Evolutionary conservation across 2,329 filamentous ascomycete genomes (phyloP).

Genomic region (Botryotinia globosa): DNA sequence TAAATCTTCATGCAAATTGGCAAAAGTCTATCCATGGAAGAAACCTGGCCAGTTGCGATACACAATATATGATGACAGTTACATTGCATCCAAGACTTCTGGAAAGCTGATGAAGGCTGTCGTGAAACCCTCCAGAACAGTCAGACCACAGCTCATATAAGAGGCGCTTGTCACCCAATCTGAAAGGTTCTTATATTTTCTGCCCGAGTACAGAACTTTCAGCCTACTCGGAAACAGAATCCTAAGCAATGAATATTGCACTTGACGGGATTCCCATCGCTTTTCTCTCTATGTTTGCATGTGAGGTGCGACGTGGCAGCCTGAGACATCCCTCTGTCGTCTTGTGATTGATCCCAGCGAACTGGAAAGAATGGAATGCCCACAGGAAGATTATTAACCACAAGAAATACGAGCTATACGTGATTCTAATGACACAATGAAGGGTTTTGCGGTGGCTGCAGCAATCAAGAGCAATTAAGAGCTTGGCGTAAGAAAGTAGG

Average conservation of each 20-base stretch:
- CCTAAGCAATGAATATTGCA: neutral
- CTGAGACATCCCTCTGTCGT: neutral
- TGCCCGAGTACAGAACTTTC: neutral
- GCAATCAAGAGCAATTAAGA: neutral
- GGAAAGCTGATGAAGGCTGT: constrained; percentile 11
- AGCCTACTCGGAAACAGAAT: neutral
- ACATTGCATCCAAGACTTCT: constrained; percentile 8
- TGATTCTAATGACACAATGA: neutral
- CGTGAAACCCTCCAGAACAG: neutral
- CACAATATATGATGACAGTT: neutral
- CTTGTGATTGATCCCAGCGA: neutral
- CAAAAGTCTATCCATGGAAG: neutral
- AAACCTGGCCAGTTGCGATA: neutral
- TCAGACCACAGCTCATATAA: neutral
- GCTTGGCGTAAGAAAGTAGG: neutral
- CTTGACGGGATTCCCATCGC: no score
- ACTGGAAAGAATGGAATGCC: neutral
- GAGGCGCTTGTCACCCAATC: neutral
- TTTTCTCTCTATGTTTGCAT: neutral
- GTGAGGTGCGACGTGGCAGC: neutral
- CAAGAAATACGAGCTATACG: neutral
- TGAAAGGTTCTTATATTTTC: neutral
- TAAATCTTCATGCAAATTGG: neutral
- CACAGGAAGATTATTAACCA: neutral
- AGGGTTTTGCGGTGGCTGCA: neutral